Evolutionary conservation across 2,329 filamentous ascomycete species (phyloP).

Genomic region (Sclerotinia spermophila): DNA sequence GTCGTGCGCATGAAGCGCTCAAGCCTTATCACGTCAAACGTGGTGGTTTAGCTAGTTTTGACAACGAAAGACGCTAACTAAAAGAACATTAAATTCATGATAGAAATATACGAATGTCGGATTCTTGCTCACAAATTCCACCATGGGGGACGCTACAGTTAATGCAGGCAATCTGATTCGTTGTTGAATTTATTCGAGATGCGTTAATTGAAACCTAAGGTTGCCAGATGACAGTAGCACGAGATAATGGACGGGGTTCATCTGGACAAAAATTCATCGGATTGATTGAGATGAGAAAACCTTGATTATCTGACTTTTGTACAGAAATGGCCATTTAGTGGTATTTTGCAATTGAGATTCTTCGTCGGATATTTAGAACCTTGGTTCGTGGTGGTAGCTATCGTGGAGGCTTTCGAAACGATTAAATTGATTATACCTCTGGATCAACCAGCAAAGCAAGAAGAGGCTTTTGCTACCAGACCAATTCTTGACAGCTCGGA

Average conservation of each 20-base stretch:
- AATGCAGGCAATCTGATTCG: neutral
- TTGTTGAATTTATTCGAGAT: neutral
- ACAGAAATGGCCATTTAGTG: neutral
- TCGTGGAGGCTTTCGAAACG: neutral
- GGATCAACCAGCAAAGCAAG: neutral
- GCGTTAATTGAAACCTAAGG: neutral
- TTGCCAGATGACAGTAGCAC: neutral
- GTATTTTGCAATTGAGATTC: neutral
- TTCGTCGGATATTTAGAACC: neutral
- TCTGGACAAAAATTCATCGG: neutral
- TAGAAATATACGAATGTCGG: neutral
- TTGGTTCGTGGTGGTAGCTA: neutral
- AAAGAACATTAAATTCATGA: neutral
- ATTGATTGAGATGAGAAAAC: neutral
- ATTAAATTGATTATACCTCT: neutral
- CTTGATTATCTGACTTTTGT: neutral
- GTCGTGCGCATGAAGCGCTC: slow-evolving; percentile 5
- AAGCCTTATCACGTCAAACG: neutral
- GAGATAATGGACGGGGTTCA: neutral
- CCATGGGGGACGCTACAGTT: neutral
- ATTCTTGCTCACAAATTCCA: neutral
- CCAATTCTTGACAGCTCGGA: neutral
- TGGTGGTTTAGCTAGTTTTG: slow-evolving; percentile 7
- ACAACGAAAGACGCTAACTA: neutral
- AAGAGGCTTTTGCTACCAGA: neutral